Conservation (phyloP, 179 eudicot species). For the Drosera spatulata region DNA sequence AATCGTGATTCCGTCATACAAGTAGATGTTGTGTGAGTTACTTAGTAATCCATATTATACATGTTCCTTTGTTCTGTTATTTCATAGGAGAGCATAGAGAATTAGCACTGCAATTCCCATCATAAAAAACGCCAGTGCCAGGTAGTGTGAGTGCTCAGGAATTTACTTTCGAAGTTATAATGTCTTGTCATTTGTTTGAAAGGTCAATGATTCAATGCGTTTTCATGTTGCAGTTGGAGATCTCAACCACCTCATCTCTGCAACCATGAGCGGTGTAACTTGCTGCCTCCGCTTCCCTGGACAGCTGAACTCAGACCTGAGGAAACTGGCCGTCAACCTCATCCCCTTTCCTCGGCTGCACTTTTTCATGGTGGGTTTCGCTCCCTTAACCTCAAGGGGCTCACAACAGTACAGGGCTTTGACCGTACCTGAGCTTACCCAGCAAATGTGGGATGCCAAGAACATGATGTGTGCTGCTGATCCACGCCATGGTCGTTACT, state of each 20-base stretch:
- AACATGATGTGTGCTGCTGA: constrained; percentile 51
- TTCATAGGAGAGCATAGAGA: no score
- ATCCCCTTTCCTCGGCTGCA: background rate
- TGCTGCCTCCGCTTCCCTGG: background rate
- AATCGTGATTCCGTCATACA: no score
- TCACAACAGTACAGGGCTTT: constrained; percentile 41
- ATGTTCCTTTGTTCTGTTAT: no score
- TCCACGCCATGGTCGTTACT: constrained; percentile 39
- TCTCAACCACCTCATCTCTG: background rate
- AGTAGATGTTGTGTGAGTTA: no score
- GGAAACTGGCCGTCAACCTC: background rate
- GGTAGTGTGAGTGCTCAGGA: background rate
- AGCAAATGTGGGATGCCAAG: constrained; percentile 54
- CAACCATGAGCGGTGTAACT: background rate
- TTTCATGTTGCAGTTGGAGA: constrained; percentile 1
- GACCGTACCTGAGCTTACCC: constrained; percentile 38
- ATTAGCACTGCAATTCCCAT: no score
- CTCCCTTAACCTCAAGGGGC: constrained; percentile 36
- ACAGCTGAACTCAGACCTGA: background rate
- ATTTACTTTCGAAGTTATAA: background rate
- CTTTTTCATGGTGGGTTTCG: constrained; percentile 7
- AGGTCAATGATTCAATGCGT: background rate
- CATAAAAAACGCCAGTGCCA: background rate
- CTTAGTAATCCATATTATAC: no score
- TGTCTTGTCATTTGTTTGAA: background rate